These are phyloP conservation scores for Aspergillus bridgeri DNA, from an alignment of 495 filamentous ascomycete genomes.

Conservation along the genomic window DNA sequence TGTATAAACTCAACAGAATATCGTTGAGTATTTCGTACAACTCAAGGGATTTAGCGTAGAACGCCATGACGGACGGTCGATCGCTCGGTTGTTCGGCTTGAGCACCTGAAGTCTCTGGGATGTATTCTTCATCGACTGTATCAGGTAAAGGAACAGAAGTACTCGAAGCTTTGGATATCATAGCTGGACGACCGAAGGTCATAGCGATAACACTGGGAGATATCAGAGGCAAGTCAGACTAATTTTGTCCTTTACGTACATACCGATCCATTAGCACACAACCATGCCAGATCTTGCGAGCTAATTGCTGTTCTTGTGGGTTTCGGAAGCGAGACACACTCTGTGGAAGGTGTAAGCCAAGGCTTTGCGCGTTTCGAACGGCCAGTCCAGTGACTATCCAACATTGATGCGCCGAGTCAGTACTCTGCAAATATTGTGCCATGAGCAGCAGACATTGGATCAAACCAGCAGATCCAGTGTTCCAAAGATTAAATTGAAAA, in stretches of 20 bases:
- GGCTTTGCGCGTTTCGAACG: constrained; percentile 71
- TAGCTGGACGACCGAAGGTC: constrained; percentile 43
- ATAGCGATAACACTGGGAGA: constrained; percentile 36
- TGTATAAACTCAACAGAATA: constrained; percentile 33
- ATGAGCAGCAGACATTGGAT: constrained; percentile 40
- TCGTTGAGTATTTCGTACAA: constrained; percentile 43
- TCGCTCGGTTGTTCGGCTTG: constrained; percentile 26
- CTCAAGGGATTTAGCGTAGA: constrained; percentile 39
- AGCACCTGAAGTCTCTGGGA: constrained; percentile 14
- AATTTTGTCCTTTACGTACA: background rate
- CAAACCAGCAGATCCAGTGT: constrained; percentile 33
- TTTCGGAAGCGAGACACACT: constrained; percentile 29
- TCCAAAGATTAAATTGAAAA: constrained; percentile 38
- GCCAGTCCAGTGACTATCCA: constrained; percentile 69
- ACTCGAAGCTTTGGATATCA: constrained; percentile 35
- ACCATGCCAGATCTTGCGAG: constrained; percentile 41
- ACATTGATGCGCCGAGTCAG: constrained; percentile 35
- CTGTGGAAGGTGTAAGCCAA: constrained; percentile 68
- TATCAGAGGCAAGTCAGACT: background rate
- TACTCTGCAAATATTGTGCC: constrained; percentile 43
- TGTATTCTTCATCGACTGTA: constrained; percentile 37
- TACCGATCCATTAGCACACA: constrained; percentile 45
- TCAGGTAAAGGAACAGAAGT: constrained; percentile 36
- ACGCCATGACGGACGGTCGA: constrained; percentile 33
- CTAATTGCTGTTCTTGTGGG: constrained; percentile 32